Evolutionary conservation across 1,139 yeast species (phyloP).

Genomic region (Pichia sp.): DNA sequence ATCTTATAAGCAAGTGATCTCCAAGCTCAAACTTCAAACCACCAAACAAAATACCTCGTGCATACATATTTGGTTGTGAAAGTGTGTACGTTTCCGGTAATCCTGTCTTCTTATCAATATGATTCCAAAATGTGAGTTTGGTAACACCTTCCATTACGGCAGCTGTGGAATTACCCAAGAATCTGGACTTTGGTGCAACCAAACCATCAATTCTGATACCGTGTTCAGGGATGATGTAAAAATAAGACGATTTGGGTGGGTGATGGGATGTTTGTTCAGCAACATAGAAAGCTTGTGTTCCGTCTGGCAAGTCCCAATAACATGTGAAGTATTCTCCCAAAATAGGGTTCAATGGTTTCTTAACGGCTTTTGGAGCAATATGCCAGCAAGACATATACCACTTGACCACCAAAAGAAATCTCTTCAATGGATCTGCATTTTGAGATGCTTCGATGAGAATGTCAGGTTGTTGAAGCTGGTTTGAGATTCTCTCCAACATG

Average conservation of each 20-base stretch:
- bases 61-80: constrained; percentile 92
- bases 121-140: constrained; percentile 60
- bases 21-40: constrained; percentile 86
- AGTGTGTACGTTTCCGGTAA: constrained; percentile 60
- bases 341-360: constrained; percentile 93
- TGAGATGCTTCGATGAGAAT: constrained; percentile 63
- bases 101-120: constrained; percentile 37
- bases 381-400: constrained; percentile 98
- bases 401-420: constrained; percentile 67
- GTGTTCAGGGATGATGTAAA: constrained; percentile 75
- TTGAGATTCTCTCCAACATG: constrained; percentile 92
- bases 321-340: constrained; percentile 86
- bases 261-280: constrained; percentile 97
- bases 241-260: constrained; percentile 96
- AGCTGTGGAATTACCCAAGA: constrained; percentile 93
- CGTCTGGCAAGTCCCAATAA: constrained; percentile 80
- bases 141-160: constrained; percentile 95
- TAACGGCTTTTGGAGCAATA: constrained; percentile 96
- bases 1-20: constrained; percentile 74
- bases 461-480: constrained; percentile 78
- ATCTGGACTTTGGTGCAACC: constrained; percentile 77
- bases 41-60: constrained; percentile 91
- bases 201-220: constrained; percentile 85
- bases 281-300: constrained; percentile 66
- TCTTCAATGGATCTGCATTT: constrained; percentile 47